Base-by-base conservation (phyloP, 2,329 filamentous ascomycete genomes). In the Fusarium domesticum region DNA sequence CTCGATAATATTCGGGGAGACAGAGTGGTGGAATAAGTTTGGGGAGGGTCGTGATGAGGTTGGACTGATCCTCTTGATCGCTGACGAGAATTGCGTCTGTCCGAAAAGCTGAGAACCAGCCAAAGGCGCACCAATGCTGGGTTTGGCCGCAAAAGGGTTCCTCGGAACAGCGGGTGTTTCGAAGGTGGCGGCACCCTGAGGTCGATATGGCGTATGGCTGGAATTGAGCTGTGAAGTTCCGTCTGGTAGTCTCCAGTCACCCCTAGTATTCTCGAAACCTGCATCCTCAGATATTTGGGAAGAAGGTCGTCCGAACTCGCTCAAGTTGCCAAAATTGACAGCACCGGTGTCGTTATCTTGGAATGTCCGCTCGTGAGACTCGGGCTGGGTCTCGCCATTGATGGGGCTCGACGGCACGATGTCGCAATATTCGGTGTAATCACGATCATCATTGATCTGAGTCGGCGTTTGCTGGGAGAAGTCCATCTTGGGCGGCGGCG, bases 1-100 rank as follows among this genome's bases (percentile, higher is more conserved):
- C 49, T 67, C 64, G 2, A 68, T 57, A 2, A 64, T 61, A 34
- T 73, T 74, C 1, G 75, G 69, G 3, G 76, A 77, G 4, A 74
- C 71, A 1, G 67, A 64, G 39, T 75, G 23, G 10, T 28, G 68
- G 18, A 76, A 70, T 4, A 73, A 54, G 33, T 71, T 65, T 0
- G 78, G 78, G 1, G 78, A 82, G 0, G 78, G 78, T 10, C 78
- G 69, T 1, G 78, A 81, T 2, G 77, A 81, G 0, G 78, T 81
- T 16, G 78, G 78, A 45, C 77, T 81, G 35, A 67, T 61, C 18
- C 65, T 68, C 54, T 73, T 78, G 14, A 72, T 56, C 1, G 70
- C 76, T 2, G 78, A 80, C 2, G 78, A 80, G 23, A 65, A 61
- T 49, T 78, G 78, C 0, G 78, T 81, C 51, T 75, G 72, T 1